phyloP scores from a whole-genome alignment of 441 rosid species.

The Syzygium syzygioides region DNA sequence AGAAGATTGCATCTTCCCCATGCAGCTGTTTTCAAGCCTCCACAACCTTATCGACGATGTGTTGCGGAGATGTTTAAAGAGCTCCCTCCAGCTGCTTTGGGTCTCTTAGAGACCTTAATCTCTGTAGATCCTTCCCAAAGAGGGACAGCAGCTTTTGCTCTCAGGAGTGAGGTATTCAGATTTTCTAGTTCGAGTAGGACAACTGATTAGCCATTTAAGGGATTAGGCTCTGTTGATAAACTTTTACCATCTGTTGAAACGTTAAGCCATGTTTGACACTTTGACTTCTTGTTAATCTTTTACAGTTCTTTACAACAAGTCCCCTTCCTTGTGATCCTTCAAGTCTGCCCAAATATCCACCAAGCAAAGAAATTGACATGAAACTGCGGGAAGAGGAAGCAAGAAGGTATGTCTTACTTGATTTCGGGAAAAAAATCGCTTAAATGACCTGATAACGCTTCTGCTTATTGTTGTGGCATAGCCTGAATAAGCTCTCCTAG shows the following conservation, averaged over 20 bases:
- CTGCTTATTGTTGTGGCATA: not conserved
- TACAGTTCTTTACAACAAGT: constrained; percentile 57
- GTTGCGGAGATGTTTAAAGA: constrained; percentile 52
- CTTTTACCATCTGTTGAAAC: not conserved
- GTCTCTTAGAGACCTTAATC: constrained; percentile 72
- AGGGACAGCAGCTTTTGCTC: constrained; percentile 64
- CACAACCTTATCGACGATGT: constrained; percentile 46
- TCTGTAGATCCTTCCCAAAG: constrained; percentile 72
- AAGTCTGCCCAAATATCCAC: constrained; percentile 78
- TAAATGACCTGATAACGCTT: not conserved
- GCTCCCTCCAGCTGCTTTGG: constrained; percentile 49
- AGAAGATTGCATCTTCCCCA: constrained; percentile 49
- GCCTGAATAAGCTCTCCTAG: not conserved
- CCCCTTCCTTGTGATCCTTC: constrained; percentile 84
- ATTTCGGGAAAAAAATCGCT: not conserved
- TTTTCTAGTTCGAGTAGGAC: not conserved
- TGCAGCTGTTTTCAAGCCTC: constrained; percentile 59
- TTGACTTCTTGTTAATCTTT: not conserved
- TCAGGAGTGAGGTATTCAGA: constrained; percentile 60
- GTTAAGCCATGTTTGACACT: not conserved
- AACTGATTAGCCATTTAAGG: not conserved
- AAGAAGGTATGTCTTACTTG: not conserved
- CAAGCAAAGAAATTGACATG: constrained; percentile 90
- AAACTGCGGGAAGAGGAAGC: constrained; percentile 60
- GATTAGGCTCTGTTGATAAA: not conserved